A percentile compares a stretch with the other conserved stretches of the same genome.
Conservation (phyloP, 176 grass and related monocot genomes). For the Phragmites australis region DNA sequence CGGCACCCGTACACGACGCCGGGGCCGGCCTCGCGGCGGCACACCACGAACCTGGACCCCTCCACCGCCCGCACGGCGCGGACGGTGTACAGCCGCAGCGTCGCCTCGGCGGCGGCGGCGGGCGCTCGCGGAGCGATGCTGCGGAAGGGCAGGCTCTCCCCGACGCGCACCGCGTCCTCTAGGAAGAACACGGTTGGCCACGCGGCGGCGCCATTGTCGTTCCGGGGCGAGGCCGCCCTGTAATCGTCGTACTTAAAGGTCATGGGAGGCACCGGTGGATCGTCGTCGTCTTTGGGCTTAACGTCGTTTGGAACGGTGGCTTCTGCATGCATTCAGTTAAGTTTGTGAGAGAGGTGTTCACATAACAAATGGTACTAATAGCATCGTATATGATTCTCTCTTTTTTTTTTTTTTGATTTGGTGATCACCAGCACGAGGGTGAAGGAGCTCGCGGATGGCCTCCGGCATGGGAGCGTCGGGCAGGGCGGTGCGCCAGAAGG, state of each 20-base stretch:
- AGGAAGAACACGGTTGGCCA: conserved; percentile 25
- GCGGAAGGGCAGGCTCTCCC: conserved; percentile 24
- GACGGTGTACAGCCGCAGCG: conserved; percentile 18
- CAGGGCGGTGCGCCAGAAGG: conserved; percentile 40
- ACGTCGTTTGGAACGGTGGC: neutral
- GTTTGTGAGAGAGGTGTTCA: neutral
- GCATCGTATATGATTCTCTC: too few species aligned
- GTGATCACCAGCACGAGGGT: neutral
- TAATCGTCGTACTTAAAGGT: conserved; percentile 46
- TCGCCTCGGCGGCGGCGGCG: neutral
- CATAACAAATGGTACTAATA: neutral
- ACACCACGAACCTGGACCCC: conserved; percentile 34
- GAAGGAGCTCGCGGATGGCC: conserved; percentile 43
- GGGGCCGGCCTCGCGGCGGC: conserved; percentile 1
- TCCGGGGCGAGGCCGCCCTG: neutral
- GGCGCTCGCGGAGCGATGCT: neutral
- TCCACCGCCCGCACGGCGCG: conserved; percentile 10
- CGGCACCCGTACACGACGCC: conserved; percentile 31
- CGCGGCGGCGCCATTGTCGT: neutral
- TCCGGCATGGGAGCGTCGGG: conserved; percentile 34
- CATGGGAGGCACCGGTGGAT: conserved; percentile 18
- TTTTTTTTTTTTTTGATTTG: too few species aligned
- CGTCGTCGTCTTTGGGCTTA: neutral
- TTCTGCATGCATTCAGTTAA: neutral
- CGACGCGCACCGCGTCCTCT: conserved; percentile 42